These are phyloP conservation scores for Populus hybrid DNA, from an alignment of 441 rosid genomes.

Conservation along the genomic window DNA sequence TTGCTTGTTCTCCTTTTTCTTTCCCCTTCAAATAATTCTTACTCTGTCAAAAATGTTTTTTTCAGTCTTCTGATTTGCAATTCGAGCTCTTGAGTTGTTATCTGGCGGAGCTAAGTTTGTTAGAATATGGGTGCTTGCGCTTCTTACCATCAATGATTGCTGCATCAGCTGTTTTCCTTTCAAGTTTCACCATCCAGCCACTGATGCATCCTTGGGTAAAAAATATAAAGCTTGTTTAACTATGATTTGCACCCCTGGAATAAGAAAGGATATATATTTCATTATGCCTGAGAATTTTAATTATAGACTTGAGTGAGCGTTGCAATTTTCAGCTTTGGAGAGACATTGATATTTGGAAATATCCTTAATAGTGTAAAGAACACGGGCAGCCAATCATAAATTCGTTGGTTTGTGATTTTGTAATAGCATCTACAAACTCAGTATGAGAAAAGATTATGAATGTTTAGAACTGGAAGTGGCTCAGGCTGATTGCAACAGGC, in stretches of 20 bases:
- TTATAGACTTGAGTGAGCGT: neutral
- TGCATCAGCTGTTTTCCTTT: slow-evolving; percentile 58
- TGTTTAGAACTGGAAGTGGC: neutral
- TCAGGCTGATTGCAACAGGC: neutral
- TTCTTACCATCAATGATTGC: slow-evolving; percentile 70
- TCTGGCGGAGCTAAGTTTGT: slow-evolving; percentile 63
- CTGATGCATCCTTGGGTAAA: slow-evolving; percentile 69
- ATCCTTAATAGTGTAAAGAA: neutral
- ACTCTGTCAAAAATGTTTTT: slow-evolving; percentile 9
- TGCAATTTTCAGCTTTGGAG: neutral
- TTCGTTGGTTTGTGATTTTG: neutral
- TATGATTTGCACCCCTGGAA: neutral
- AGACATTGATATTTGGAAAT: neutral
- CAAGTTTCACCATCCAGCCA: slow-evolving; percentile 54
- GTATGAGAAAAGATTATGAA: neutral
- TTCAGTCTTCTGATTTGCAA: slow-evolving; percentile 46
- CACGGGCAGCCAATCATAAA: neutral
- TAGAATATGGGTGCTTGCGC: slow-evolving; percentile 52
- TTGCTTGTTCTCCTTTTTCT: slow-evolving; percentile 1
- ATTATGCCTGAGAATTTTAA: neutral
- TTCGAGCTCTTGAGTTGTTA: slow-evolving; percentile 70
- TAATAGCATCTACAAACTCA: neutral
- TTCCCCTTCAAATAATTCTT: neutral
- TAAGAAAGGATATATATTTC: neutral
- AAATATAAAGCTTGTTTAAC: neutral